phyloP scores from a whole-genome alignment of 306 rosid genomes.

The Cercis canadensis region DNA sequence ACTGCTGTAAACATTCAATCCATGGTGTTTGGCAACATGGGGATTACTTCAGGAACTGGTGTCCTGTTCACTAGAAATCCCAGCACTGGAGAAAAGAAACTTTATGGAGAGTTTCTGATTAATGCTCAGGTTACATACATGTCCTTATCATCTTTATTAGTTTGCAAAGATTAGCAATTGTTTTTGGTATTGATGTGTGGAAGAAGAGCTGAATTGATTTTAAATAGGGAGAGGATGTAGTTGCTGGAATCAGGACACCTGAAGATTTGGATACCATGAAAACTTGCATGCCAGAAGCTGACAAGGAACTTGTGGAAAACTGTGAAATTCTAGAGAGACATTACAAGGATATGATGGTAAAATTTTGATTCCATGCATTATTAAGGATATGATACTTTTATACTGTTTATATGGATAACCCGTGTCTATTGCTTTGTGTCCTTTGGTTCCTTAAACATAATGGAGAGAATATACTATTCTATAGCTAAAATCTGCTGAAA shows the following conservation, averaged over 20 bases:
- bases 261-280: conserved; percentile 84
- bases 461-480: background rate
- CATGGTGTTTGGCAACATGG: conserved; percentile 99
- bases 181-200: conserved; percentile 20
- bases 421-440: background rate
- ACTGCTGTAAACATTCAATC: conserved; percentile 95
- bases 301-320: conserved; percentile 86
- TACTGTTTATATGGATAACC: background rate
- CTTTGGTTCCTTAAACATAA: background rate
- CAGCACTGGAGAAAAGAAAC: conserved; percentile 95
- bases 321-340: conserved; percentile 89
- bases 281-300: conserved; percentile 88
- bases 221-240: conserved; percentile 96
- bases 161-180: background rate
- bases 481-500: conserved; percentile 19
- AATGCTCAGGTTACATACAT: conserved; percentile 85
- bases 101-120: conserved; percentile 91
- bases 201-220: conserved; percentile 32
- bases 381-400: background rate
- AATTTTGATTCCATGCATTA: background rate
- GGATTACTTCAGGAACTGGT: conserved; percentile 93
- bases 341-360: conserved; percentile 99
- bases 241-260: conserved; percentile 98
- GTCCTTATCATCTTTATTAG: conserved; percentile 9
- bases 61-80: conserved; percentile 97